Percentiles rank a stretch among this genome's conserved stretches.
phyloP scores from a whole-genome alignment of 495 filamentous ascomycete genomes.

The Lasiosphaeria miniovina region DNA sequence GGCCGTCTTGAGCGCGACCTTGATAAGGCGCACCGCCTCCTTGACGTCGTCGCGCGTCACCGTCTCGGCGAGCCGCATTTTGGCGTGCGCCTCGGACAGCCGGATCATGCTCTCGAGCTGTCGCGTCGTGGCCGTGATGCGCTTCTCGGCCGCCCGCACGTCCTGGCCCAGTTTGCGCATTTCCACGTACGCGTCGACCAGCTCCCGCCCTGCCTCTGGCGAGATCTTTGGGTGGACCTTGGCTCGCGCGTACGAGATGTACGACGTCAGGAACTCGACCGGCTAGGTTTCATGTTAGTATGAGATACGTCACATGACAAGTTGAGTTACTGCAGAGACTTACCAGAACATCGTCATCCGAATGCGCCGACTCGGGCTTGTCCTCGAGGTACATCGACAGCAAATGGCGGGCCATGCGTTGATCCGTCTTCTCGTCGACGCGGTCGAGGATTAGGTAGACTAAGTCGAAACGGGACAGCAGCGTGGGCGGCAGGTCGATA shows the following conservation, averaged over 20 bases:
- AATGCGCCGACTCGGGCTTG: constrained; percentile 77
- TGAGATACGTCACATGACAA: constrained; percentile 11
- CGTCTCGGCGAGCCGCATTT: constrained; percentile 78
- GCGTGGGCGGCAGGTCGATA: constrained; percentile 92
- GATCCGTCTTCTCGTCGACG: constrained; percentile 83
- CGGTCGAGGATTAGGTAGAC: constrained; percentile 96
- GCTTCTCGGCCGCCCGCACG: constrained; percentile 86
- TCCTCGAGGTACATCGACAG: constrained; percentile 98
- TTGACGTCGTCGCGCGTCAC: constrained; percentile 82
- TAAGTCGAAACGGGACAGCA: constrained; percentile 92
- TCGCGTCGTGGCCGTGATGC: constrained; percentile 94
- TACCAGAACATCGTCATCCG: constrained; percentile 69
- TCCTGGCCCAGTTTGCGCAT: constrained; percentile 97
- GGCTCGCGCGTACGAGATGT: constrained; percentile 94
- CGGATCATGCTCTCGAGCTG: constrained; percentile 98
- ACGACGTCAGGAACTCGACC: constrained; percentile 90
- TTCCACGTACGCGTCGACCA: constrained; percentile 84
- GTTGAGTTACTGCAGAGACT: constrained; percentile 29
- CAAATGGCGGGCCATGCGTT: constrained; percentile 84
- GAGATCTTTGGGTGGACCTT: constrained; percentile 80
- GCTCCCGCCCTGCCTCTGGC: constrained; percentile 70
- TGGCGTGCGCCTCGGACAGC: constrained; percentile 91
- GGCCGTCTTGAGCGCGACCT: constrained; percentile 91
- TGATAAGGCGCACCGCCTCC: constrained; percentile 90
- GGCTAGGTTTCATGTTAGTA: constrained; percentile 52